These are phyloP conservation scores for Amphirosellinia nigrospora DNA, from an alignment of 495 filamentous ascomycete genomes.

Conservation along the genomic window DNA sequence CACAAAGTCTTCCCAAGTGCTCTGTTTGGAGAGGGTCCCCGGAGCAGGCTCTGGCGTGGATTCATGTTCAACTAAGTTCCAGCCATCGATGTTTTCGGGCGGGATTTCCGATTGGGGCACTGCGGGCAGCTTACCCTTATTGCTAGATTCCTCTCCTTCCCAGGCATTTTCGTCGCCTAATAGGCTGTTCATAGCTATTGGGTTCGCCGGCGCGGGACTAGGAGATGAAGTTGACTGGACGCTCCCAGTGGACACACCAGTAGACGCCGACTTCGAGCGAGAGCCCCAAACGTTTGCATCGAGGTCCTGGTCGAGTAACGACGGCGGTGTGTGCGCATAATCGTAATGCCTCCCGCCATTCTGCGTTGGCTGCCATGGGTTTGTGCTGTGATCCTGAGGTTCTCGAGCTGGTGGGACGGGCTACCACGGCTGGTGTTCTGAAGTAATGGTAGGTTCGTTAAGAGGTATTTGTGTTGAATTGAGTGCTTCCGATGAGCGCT, in stretches of 20 bases:
- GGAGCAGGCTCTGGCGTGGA: conserved; percentile 35
- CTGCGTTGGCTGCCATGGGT: conserved; percentile 58
- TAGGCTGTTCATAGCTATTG: conserved; percentile 28
- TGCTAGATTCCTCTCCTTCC: conserved; percentile 46
- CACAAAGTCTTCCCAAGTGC: conserved; percentile 48
- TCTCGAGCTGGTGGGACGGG: conserved; percentile 49
- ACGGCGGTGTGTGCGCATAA: conserved; percentile 28
- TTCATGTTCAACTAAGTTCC: conserved; percentile 57
- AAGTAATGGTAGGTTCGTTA: conserved; percentile 18
- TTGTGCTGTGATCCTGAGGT: conserved; percentile 44
- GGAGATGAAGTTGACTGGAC: not conserved
- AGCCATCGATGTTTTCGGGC: conserved; percentile 46
- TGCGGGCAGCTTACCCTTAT: conserved; percentile 43
- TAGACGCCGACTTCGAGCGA: conserved; percentile 39
- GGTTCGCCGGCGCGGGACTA: not conserved
- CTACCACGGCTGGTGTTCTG: conserved; percentile 34
- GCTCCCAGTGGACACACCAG: conserved; percentile 26
- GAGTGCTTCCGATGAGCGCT: conserved; percentile 12
- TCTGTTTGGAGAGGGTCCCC: conserved; percentile 38
- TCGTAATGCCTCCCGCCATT: conserved; percentile 27
- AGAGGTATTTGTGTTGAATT: conserved; percentile 21
- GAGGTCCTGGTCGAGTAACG: conserved; percentile 38
- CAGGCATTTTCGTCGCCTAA: conserved; percentile 51
- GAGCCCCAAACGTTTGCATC: conserved; percentile 46
- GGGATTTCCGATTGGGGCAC: conserved; percentile 30